Conservation (phyloP, 768 basidiomycete genomes). For the Gloeopeniophorella convolvens region DNA sequence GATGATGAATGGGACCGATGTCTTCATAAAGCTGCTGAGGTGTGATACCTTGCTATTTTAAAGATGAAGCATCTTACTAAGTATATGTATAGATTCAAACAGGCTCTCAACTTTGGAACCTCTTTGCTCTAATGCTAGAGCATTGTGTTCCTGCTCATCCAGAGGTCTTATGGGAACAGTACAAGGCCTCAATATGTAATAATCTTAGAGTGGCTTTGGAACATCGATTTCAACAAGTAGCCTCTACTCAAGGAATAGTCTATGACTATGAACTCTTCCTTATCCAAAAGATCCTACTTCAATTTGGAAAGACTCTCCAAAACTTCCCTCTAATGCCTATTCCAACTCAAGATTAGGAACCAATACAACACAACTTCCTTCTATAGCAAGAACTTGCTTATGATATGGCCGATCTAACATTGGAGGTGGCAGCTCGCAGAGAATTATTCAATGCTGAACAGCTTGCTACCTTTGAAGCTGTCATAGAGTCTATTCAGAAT, state of each 20-base stretch:
- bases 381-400: constrained; percentile 32
- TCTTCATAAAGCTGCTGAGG: constrained; percentile 37
- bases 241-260: constrained; percentile 27
- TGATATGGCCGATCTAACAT: too few relatives aligned
- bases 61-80: too few relatives aligned
- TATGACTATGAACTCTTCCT: constrained; percentile 39
- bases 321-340: constrained; percentile 31
- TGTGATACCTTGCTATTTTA: too few relatives aligned
- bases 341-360: constrained; percentile 25
- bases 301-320: constrained; percentile 22
- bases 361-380: constrained; percentile 22
- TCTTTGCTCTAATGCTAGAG: constrained; percentile 36
- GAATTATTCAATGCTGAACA: constrained; percentile 20
- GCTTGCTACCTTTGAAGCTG: constrained; percentile 15
- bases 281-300: constrained; percentile 28
- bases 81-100: constrained; percentile 32
- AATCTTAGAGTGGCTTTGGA: constrained; percentile 28
- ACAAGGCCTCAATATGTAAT: constrained; percentile 34
- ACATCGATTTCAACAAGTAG: constrained; percentile 4
- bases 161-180: constrained; percentile 34
- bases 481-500: constrained; percentile 17
- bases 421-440: not conserved
- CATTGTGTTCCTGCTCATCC: constrained; percentile 30
- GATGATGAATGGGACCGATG: constrained; percentile 37
- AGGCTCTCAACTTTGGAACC: constrained; percentile 29